Base-by-base conservation (phyloP, 1,284 basidiomycete genomes). In the Rugosomyces carneus region DNA sequence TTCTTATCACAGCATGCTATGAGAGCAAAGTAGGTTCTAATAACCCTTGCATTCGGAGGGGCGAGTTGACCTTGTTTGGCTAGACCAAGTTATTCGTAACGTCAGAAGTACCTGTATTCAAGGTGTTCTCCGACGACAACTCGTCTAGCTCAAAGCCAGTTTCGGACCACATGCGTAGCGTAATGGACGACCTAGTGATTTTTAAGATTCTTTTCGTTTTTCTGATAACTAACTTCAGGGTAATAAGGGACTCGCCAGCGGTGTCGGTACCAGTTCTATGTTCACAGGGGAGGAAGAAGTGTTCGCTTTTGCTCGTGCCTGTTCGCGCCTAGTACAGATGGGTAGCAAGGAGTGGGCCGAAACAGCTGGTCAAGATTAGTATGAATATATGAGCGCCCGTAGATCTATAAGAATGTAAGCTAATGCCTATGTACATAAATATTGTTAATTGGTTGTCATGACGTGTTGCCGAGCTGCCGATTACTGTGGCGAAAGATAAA, bases 221-320 rank as follows among this genome's bases (percentile, higher is more conserved):
- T 24, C 44, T 37, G 24, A n/a, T n/a, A 16, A 26, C 23, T 21
- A 10, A 23, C 13, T 11, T 24, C 9, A n/a, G 19, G 13, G 27
- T 20, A 39, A 37, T 42, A 4, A 93, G 88, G 89, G 90, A n/a
- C 68, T 94, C 1, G 75, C 82, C 2, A 72, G 76, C 11, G 81
- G 89, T 19, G 82, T 93, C 13, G 89, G 91, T 20, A 72, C 75
- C 1, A 88, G 86, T 47, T 86, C 90, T 18, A 87, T 97, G 66
- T 97, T 96, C 62, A 84, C 83, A 0, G 91, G 92, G 3, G 92
- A 96, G 58, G 93, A 96, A 64, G 93, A 97, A 65, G 62, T 95
- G 5, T 96, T 97, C 62, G 93, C 93, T 0, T 97, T 95, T 63
- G 93, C 92, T 8, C 76, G 93, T 40, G 93, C 92, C 29, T 93